phyloP scores from a whole-genome alignment of 1,139 yeast genomes.

The Blastobotrys raffinosifermentans region DNA sequence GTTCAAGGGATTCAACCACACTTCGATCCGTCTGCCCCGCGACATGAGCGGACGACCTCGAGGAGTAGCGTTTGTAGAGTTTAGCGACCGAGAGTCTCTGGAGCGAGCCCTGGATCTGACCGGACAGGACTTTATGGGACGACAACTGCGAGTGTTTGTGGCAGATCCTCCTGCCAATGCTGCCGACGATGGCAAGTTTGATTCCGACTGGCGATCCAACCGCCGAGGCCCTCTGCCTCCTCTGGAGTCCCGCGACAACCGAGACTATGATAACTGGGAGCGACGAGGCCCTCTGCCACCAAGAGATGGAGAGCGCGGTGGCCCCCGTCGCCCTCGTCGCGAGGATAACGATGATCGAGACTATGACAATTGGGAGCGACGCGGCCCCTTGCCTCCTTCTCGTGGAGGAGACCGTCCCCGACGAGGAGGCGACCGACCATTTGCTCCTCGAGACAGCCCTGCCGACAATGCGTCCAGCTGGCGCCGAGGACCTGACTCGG shows the following conservation, averaged over 20 bases:
- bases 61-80: conserved; percentile 87
- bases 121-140: conserved; percentile 65
- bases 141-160: conserved; percentile 69
- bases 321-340: conserved; percentile 12
- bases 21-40: conserved; percentile 51
- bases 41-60: conserved; percentile 52
- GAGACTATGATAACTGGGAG: conserved; percentile 29
- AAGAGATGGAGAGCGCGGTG: conserved; percentile 17
- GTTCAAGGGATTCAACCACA: conserved; percentile 53
- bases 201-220: conserved; percentile 54
- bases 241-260: conserved; percentile 20
- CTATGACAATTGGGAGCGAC: conserved; percentile 31
- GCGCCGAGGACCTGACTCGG: conserved; percentile 8
- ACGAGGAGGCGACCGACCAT: conserved; percentile 15
- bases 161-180: conserved; percentile 57
- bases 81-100: conserved; percentile 66
- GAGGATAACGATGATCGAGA: conserved; percentile 24
- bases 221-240: conserved; percentile 30
- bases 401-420: conserved; percentile 13
- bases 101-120: conserved; percentile 64
- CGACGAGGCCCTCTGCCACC: conserved; percentile 31
- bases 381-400: conserved; percentile 29
- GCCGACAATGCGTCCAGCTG: conserved; percentile 13
- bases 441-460: conserved; percentile 17
- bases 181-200: conserved; percentile 44